Conservation (phyloP, 2,329 filamentous ascomycete genomes). For the Uncinocarpus reesii region DNA sequence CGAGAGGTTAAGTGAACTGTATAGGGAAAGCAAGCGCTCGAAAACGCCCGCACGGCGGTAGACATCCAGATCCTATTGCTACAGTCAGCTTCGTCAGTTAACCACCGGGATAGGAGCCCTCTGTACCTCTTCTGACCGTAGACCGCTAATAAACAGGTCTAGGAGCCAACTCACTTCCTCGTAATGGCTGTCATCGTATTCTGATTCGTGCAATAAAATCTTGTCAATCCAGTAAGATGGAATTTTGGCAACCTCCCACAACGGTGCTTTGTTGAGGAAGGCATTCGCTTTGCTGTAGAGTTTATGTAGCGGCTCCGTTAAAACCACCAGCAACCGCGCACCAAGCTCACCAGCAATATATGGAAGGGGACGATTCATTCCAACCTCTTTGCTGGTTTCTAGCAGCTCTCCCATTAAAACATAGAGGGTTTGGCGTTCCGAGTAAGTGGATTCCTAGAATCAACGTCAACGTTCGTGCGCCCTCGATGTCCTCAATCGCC, state of each 20-base stretch:
- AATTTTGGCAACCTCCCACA: slow-evolving; percentile 55
- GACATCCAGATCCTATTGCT: slow-evolving; percentile 36
- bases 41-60: slow-evolving; percentile 54
- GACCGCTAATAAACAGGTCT: slow-evolving; percentile 57
- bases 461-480: background rate
- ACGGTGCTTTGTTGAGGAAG: slow-evolving; percentile 67
- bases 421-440: slow-evolving; percentile 68
- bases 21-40: slow-evolving; percentile 62
- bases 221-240: slow-evolving; percentile 54
- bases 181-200: slow-evolving; percentile 61
- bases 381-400: slow-evolving; percentile 55
- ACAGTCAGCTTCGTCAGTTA: background rate
- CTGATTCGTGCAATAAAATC: slow-evolving; percentile 63
- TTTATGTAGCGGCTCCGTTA: slow-evolving; percentile 66
- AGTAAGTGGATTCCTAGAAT: slow-evolving; percentile 54
- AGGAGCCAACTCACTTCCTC: slow-evolving; percentile 66
- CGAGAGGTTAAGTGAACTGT: slow-evolving; percentile 55
- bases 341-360: slow-evolving; percentile 69
- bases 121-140: slow-evolving; percentile 44
- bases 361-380: slow-evolving; percentile 52
- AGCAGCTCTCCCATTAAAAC: slow-evolving; percentile 68
- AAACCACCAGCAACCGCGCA: slow-evolving; percentile 55
- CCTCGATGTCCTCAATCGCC: background rate
- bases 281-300: slow-evolving; percentile 79
- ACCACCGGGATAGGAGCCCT: background rate